A percentile compares a stretch with the other conserved stretches of the same genome.
Evolutionary conservation across 345 rosid genomes (phyloP).

Genomic region (Anastatica hierochuntica): DNA sequence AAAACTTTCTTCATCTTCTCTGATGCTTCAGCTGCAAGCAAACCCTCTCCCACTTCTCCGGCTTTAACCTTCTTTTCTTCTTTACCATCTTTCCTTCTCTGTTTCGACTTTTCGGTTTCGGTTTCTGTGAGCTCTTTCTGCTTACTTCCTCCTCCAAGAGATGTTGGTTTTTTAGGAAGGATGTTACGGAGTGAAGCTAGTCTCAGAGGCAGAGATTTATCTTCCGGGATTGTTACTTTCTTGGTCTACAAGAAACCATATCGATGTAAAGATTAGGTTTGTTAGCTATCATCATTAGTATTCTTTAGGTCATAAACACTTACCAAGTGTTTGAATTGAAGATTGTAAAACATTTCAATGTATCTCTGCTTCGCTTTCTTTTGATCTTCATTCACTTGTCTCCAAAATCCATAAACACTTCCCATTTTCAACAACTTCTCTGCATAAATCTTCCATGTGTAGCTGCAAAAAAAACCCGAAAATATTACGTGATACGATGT

Average conservation of each 20-base stretch:
- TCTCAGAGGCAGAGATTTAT: constrained; percentile 24
- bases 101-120: constrained; percentile 17
- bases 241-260: constrained; percentile 34
- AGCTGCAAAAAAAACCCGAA: constrained; percentile 34
- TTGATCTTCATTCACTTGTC: constrained; percentile 63
- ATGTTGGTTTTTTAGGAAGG: constrained; percentile 13
- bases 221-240: constrained; percentile 42
- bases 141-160: constrained; percentile 20
- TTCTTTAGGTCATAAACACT: constrained; percentile 6
- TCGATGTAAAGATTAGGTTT: constrained; percentile 9
- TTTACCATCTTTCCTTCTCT: neutral
- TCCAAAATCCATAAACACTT: constrained; percentile 70
- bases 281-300: neutral
- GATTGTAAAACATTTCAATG: constrained; percentile 52
- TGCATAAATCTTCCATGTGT: constrained; percentile 70
- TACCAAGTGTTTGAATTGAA: constrained; percentile 67
- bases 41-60: constrained; percentile 4
- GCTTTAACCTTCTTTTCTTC: neutral
- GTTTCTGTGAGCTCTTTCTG: constrained; percentile 13
- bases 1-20: constrained; percentile 17
- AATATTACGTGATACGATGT: neutral
- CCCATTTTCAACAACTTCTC: constrained; percentile 75
- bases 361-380: constrained; percentile 72
- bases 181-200: constrained; percentile 26
- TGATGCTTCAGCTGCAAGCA: constrained; percentile 26